These are phyloP conservation scores for Fraxinus xanthoxyloides DNA, from an alignment of 305 asterid species.

Conservation along the genomic window DNA sequence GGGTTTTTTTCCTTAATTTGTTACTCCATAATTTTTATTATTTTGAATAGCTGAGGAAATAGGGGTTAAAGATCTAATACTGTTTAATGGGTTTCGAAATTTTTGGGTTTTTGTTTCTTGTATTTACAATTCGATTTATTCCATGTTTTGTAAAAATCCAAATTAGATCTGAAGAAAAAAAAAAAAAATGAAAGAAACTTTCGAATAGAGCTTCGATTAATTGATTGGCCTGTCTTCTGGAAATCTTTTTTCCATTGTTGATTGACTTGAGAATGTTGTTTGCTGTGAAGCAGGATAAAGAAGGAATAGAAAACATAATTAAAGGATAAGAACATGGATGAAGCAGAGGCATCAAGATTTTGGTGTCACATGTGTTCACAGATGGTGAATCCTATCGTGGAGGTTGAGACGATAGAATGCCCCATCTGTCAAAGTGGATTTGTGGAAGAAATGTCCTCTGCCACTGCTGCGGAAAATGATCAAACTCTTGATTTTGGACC, in stretches of 20 bases:
- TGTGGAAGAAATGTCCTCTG: slow-evolving; percentile 65
- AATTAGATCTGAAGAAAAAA: neutral
- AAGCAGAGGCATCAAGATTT: slow-evolving; percentile 37
- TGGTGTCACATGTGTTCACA: slow-evolving; percentile 85
- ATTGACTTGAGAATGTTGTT: slow-evolving; percentile 1
- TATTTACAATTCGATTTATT: neutral
- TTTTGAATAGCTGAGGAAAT: neutral
- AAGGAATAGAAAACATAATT: neutral
- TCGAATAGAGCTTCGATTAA: neutral
- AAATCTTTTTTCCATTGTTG: neutral
- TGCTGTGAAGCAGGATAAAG: slow-evolving; percentile 15
- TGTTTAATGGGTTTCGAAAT: neutral
- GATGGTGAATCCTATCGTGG: slow-evolving; percentile 61
- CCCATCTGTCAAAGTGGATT: slow-evolving; percentile 76
- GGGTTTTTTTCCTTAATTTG: neutral
- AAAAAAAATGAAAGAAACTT: neutral
- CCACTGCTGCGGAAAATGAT: slow-evolving; percentile 29
- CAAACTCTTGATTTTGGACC: slow-evolving; percentile 38
- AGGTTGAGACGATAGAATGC: slow-evolving; percentile 59
- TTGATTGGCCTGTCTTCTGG: neutral
- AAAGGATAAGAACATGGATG: slow-evolving; percentile 47
- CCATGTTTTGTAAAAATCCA: neutral
- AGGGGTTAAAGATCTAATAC: neutral
- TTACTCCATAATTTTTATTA: neutral
- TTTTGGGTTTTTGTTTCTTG: neutral